These are phyloP conservation scores for Hansfordia pulvinata DNA, from an alignment of 2,329 filamentous ascomycete genomes.

Conservation along the genomic window DNA sequence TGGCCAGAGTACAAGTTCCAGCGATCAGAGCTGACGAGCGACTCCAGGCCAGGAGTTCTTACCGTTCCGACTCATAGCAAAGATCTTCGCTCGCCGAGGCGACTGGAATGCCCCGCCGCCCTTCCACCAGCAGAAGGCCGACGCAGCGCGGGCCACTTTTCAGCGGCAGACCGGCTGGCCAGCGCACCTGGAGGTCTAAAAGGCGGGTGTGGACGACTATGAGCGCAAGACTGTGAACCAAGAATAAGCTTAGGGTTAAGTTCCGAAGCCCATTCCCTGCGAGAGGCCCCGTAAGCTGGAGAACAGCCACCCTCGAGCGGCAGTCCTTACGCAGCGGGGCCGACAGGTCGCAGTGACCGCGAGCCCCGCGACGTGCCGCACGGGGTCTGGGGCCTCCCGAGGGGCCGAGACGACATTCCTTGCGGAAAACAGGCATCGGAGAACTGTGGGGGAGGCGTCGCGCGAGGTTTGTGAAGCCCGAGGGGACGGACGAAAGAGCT, in stretches of 20 bases:
- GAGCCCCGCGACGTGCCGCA: slow-evolving; percentile 42
- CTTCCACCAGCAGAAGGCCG: slow-evolving; percentile 30
- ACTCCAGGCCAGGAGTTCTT: slow-evolving; percentile 59
- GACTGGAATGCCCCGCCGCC: slow-evolving; percentile 43
- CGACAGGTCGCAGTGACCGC: slow-evolving; percentile 44
- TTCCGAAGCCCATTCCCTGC: slow-evolving; percentile 60
- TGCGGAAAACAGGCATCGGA: slow-evolving; percentile 59
- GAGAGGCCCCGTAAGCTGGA: slow-evolving; percentile 21
- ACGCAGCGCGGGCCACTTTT: slow-evolving; percentile 30
- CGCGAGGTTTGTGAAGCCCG: slow-evolving; percentile 45
- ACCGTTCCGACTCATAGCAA: slow-evolving; percentile 63
- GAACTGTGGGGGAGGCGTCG: slow-evolving; percentile 66
- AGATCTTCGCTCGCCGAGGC: slow-evolving; percentile 39
- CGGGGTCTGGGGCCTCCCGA: slow-evolving; percentile 19
- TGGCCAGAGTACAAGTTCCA: slow-evolving; percentile 47
- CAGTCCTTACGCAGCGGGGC: slow-evolving; percentile 32
- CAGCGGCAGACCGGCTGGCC: slow-evolving; percentile 28
- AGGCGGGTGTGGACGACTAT: slow-evolving; percentile 55
- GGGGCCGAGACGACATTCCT: slow-evolving; percentile 45
- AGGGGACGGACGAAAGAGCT: slow-evolving; percentile 30
- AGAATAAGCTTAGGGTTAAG: slow-evolving; percentile 86
- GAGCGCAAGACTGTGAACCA: slow-evolving; percentile 66
- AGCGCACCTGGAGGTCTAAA: slow-evolving; percentile 37
- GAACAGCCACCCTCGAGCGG: slow-evolving; percentile 26
- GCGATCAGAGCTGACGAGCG: slow-evolving; percentile 62